Evolutionary conservation across 208 protist species (phyloP).

Genomic region (Acanthamoeba quina): DNA sequence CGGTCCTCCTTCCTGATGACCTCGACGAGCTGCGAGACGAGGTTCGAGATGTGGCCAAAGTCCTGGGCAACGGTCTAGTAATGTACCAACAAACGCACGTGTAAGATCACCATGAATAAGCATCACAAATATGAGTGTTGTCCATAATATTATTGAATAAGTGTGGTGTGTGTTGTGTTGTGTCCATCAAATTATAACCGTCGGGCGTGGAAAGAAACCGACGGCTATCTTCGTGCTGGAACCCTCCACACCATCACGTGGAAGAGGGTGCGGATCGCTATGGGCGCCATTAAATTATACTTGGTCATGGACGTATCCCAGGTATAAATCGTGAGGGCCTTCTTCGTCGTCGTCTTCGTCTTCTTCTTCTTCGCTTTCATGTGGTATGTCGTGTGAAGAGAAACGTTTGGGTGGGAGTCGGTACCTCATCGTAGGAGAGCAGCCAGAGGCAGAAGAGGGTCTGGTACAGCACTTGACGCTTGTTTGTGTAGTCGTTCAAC

Average conservation of each 20-base stretch:
- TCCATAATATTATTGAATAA: too few relatives aligned
- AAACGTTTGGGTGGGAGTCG: too few relatives aligned
- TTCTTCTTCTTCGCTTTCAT: too few relatives aligned
- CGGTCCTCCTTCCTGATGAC: constrained; percentile 68
- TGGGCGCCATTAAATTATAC: constrained; percentile 44
- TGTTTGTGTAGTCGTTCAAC: too few relatives aligned
- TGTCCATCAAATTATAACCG: constrained; percentile 36
- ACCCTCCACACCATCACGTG: background rate
- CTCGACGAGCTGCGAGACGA: constrained; percentile 53
- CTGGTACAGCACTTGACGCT: too few relatives aligned
- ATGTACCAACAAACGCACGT: background rate
- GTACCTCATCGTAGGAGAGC: too few relatives aligned
- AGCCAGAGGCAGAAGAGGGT: too few relatives aligned
- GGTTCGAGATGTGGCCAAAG: constrained; percentile 7
- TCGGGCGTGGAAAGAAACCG: background rate
- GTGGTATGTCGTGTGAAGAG: too few relatives aligned
- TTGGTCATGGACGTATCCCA: constrained; percentile 13
- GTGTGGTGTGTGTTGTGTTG: too few relatives aligned
- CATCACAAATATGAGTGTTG: too few relatives aligned
- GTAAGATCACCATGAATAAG: too few relatives aligned
- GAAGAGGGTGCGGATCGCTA: background rate
- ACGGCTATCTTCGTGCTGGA: constrained; percentile 3
- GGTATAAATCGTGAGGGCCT: constrained; percentile 45
- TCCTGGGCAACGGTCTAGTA: background rate
- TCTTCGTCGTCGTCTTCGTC: too few relatives aligned